Evolutionary conservation across 768 basidiomycete species (phyloP).

Genomic region (Russula sp.): DNA sequence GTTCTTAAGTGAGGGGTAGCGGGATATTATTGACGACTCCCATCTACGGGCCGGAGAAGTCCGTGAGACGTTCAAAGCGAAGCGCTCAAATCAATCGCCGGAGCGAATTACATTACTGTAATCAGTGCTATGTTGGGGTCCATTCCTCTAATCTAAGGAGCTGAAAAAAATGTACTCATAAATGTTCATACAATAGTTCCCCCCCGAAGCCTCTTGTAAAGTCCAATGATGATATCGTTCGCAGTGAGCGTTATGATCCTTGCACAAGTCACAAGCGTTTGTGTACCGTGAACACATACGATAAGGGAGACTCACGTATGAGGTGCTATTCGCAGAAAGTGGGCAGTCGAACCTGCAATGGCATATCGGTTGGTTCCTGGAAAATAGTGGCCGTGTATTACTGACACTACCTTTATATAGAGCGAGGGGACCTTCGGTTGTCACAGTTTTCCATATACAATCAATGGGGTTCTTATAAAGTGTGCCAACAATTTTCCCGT

Average conservation of each 20-base stretch:
- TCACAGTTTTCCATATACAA: slow-evolving; percentile 94
- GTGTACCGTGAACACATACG: not conserved
- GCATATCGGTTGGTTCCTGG: not conserved
- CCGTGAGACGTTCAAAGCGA: no score
- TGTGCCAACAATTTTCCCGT: slow-evolving; percentile 66
- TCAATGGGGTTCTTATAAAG: slow-evolving; percentile 92
- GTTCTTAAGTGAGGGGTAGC: not conserved
- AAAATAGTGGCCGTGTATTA: not conserved
- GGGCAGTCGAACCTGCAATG: slow-evolving; percentile 79
- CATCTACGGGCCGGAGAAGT: not conserved
- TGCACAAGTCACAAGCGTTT: not conserved
- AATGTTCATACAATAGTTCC: slow-evolving; percentile 20
- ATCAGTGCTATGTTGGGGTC: not conserved
- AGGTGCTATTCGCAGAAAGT: slow-evolving; percentile 87
- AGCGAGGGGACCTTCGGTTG: slow-evolving; percentile 83
- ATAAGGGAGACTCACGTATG: slow-evolving; percentile 58
- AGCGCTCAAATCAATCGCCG: no score
- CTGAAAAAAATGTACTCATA: not conserved
- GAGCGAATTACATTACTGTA: no score
- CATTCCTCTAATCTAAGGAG: slow-evolving; percentile 5
- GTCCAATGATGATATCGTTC: slow-evolving; percentile 69
- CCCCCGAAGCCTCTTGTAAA: slow-evolving; percentile 47
- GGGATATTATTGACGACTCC: no score
- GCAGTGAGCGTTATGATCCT: slow-evolving; percentile 89
- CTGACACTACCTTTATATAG: slow-evolving; percentile 80